These are phyloP conservation scores for Psilocybe mexicana DNA, from an alignment of 1,284 basidiomycete species.

Conservation along the genomic window DNA sequence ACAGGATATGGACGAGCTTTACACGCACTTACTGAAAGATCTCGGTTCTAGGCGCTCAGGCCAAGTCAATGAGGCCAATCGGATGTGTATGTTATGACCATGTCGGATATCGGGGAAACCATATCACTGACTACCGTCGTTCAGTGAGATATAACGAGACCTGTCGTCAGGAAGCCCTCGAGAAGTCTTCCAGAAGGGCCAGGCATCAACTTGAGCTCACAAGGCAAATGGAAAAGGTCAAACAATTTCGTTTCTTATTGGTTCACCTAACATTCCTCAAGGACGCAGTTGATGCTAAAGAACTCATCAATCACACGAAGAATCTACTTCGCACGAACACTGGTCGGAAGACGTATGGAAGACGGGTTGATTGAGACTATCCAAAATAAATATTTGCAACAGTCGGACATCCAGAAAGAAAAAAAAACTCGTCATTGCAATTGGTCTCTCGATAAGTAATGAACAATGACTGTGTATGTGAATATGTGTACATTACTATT, in stretches of 20 bases:
- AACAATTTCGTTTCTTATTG: too few species aligned
- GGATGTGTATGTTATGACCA: conserved; percentile 26
- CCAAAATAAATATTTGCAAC: neutral
- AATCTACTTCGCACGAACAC: conserved; percentile 13
- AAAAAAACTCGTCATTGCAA: too few species aligned
- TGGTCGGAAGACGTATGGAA: neutral
- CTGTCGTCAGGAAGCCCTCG: conserved; percentile 27
- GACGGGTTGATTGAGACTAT: neutral
- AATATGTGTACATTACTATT: neutral
- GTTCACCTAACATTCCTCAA: neutral
- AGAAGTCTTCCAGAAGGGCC: conserved; percentile 31
- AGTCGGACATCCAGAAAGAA: too few species aligned
- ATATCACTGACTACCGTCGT: neutral
- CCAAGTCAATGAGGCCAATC: conserved; percentile 30
- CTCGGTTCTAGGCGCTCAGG: conserved; percentile 27
- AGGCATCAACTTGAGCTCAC: conserved; percentile 33
- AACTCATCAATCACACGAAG: conserved; percentile 20
- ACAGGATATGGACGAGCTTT: conserved; percentile 21
- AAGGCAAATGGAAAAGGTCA: conserved; percentile 34
- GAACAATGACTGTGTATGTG: too few species aligned
- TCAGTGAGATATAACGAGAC: conserved; percentile 29
- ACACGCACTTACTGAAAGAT: conserved; percentile 27
- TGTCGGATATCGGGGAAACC: too few species aligned
- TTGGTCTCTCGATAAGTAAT: neutral
- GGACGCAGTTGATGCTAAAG: conserved; percentile 22